phyloP scores from a whole-genome alignment of 2,329 filamentous ascomycete species.

The Paecilomyces sp. region DNA sequence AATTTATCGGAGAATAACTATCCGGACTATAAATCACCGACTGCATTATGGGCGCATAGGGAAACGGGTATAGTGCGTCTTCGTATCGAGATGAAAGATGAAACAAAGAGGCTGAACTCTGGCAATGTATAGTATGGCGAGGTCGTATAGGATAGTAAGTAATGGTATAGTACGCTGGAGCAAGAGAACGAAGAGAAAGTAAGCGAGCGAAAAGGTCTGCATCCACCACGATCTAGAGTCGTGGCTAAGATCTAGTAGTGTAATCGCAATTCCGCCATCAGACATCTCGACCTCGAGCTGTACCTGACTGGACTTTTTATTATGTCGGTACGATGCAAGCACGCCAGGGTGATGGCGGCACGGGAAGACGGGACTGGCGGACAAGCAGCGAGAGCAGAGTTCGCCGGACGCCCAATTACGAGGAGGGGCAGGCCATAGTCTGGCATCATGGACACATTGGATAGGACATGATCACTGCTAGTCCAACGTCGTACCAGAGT shows the following conservation, averaged over 20 bases:
- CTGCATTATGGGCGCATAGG: not conserved
- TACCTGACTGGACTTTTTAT: not conserved
- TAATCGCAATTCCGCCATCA: not conserved
- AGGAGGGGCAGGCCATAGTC: not conserved
- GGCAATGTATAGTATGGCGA: no score
- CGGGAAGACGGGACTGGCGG: not conserved
- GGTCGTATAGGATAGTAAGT: no score
- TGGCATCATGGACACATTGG: not conserved
- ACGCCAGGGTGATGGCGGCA: not conserved
- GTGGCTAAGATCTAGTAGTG: not conserved
- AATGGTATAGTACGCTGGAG: not conserved
- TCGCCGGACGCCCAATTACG: not conserved
- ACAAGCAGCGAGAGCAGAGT: not conserved
- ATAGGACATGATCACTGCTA: not conserved
- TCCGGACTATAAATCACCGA: not conserved
- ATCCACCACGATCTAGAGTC: not conserved
- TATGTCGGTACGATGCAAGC: not conserved
- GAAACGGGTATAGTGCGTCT: not conserved
- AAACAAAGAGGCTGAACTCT: not conserved
- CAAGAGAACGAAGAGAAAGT: not conserved
- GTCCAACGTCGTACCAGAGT: not conserved
- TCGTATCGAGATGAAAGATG: not conserved
- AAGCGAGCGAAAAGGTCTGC: not conserved
- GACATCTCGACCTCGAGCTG: not conserved
- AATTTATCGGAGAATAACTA: not conserved